These are phyloP conservation scores for Globisporangium emineosum DNA, from an alignment of 352 stramenopile genomes.

Conservation along the genomic window DNA sequence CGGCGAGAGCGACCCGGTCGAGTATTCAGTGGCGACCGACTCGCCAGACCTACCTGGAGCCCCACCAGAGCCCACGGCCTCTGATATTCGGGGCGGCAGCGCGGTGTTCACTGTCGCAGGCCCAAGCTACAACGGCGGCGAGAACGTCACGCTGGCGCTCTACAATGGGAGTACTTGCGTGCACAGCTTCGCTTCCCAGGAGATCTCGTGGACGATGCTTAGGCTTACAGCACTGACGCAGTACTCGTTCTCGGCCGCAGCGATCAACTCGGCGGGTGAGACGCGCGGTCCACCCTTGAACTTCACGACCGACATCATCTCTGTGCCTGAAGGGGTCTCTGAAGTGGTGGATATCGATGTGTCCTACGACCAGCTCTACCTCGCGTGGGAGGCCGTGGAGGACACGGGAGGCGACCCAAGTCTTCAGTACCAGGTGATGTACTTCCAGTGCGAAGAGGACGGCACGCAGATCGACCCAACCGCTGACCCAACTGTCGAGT, in stretches of 20 bases:
- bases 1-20: conserved; percentile 19
- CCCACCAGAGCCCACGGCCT: conserved; percentile 17
- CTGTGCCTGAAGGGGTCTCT: conserved; percentile 29
- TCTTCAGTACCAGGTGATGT: conserved; percentile 45
- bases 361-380: conserved; percentile 33
- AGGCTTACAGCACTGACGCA: conserved; percentile 29
- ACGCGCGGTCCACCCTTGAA: conserved; percentile 19
- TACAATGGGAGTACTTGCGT: conserved; percentile 22
- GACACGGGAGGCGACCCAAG: conserved; percentile 44
- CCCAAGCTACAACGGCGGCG: conserved; percentile 40
- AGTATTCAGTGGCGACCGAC: conserved; percentile 17
- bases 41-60: conserved; percentile 22
- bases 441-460: conserved; percentile 27
- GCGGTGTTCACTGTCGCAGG: conserved; percentile 14
- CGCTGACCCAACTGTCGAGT: not conserved
- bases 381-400: conserved; percentile 34
- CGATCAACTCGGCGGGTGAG: conserved; percentile 34
- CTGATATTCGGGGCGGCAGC: conserved; percentile 28
- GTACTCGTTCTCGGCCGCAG: conserved; percentile 39
- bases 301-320: conserved; percentile 34
- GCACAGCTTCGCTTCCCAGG: conserved; percentile 22
- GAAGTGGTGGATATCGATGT: conserved; percentile 22
- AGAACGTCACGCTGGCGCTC: conserved; percentile 29
- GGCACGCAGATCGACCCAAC: conserved; percentile 13
- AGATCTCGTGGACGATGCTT: conserved; percentile 27